Conservation (phyloP, 306 rosid species). For the Vigna mungo region DNA sequence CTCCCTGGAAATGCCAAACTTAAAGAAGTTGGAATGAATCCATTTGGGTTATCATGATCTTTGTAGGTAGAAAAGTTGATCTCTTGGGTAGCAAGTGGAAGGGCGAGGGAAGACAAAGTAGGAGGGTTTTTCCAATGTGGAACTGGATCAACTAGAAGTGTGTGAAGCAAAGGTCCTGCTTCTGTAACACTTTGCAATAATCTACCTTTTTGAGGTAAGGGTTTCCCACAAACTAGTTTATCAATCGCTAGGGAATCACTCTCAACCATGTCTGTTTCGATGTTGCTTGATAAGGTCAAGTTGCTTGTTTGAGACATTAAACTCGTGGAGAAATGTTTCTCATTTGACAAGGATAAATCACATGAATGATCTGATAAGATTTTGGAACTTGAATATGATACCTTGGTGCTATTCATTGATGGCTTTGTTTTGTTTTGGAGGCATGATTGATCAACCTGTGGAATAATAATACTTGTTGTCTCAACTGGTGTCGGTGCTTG, state of each 20-base stretch:
- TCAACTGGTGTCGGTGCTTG: conserved; percentile 30
- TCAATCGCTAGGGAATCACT: conserved; percentile 39
- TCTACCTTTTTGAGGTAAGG: conserved; percentile 61
- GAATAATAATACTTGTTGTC: background rate
- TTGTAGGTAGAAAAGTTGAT: background rate
- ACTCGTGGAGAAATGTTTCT: conserved; percentile 4
- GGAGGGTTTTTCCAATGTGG: conserved; percentile 60
- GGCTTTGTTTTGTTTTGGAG: background rate
- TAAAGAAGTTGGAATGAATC: conserved; percentile 44
- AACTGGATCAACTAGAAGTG: conserved; percentile 55
- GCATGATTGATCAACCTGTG: conserved; percentile 16
- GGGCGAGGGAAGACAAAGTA: conserved; percentile 12
- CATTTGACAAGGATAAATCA: conserved; percentile 47
- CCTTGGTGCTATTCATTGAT: conserved; percentile 16
- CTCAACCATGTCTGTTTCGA: conserved; percentile 4
- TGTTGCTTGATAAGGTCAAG: conserved; percentile 13
- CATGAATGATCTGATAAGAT: background rate
- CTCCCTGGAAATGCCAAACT: conserved; percentile 51
- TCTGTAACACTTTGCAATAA: conserved; percentile 54
- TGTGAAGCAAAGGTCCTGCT: conserved; percentile 60
- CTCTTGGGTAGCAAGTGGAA: background rate
- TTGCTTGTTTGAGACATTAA: background rate
- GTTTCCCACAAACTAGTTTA: conserved; percentile 41
- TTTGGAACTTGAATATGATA: conserved; percentile 24
- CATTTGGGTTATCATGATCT: conserved; percentile 39